Conservation (phyloP, 2,329 filamentous ascomycete species). For the Alternaria metachromatica region DNA sequence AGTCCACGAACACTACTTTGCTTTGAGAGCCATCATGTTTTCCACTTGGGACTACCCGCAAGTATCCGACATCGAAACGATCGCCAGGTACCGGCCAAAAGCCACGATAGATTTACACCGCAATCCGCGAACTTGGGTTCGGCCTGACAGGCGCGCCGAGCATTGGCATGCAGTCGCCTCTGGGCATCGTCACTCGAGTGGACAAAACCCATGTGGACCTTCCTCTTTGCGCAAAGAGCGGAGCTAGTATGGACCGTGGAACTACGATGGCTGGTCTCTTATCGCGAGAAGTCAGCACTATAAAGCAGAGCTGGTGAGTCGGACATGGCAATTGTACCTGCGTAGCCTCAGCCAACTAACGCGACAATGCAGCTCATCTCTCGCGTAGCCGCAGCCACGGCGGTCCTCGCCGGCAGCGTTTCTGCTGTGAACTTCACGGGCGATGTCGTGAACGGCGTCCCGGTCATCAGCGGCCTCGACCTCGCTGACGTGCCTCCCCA, state of each 20-base stretch:
- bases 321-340: neutral
- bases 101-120: neutral
- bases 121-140: neutral
- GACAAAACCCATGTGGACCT: constrained; percentile 27
- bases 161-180: constrained; percentile 18
- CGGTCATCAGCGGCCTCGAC: constrained; percentile 43
- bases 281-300: constrained; percentile 19
- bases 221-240: constrained; percentile 37
- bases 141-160: constrained; percentile 1
- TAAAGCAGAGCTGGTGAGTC: constrained; percentile 9
- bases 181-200: constrained; percentile 38
- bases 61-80: neutral
- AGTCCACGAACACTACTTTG: neutral
- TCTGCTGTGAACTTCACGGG: constrained; percentile 39
- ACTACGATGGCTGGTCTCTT: constrained; percentile 13
- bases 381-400: constrained; percentile 23
- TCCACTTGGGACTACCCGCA: neutral
- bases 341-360: constrained; percentile 1
- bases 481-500: constrained; percentile 46
- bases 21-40: neutral
- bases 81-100: neutral
- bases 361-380: constrained; percentile 35
- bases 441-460: constrained; percentile 42
- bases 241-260: constrained; percentile 1
- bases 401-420: constrained; percentile 23